Percentiles rank a stretch among this genome's conserved stretches.
These are phyloP conservation scores for Panellus pusillus DNA, from an alignment of 768 basidiomycete genomes.

Conservation along the genomic window DNA sequence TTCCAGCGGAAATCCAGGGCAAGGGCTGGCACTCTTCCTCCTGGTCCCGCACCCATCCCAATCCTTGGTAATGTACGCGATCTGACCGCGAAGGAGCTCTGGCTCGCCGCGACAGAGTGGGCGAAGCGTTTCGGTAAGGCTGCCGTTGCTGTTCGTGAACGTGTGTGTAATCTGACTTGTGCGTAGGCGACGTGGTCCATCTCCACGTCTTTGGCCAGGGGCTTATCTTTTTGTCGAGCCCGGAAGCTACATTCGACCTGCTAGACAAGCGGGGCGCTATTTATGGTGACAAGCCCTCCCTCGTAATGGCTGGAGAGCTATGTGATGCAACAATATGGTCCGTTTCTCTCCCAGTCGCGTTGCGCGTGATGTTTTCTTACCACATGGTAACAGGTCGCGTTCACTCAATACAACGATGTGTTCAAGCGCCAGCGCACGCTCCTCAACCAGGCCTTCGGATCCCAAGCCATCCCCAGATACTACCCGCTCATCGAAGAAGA, in stretches of 20 bases:
- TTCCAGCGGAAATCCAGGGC: constrained; percentile 46
- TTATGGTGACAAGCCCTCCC: constrained; percentile 71
- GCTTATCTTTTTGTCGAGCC: constrained; percentile 58
- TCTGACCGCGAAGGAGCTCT: constrained; percentile 60
- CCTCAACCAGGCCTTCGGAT: constrained; percentile 63
- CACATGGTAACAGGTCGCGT: constrained; percentile 47
- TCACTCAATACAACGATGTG: constrained; percentile 64
- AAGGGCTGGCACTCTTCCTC: constrained; percentile 49
- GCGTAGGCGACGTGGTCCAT: constrained; percentile 64
- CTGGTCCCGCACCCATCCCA: constrained; percentile 68
- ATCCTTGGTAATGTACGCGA: constrained; percentile 65
- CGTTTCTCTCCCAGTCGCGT: constrained; percentile 21
- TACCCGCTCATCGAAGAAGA: constrained; percentile 56
- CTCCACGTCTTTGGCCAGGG: constrained; percentile 65
- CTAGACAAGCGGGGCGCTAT: constrained; percentile 70
- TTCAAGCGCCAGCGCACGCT: constrained; percentile 65
- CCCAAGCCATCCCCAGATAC: constrained; percentile 53
- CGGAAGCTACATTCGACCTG: constrained; percentile 58
- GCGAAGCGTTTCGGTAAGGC: constrained; percentile 57
- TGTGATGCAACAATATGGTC: constrained; percentile 72
- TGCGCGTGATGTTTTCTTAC: constrained; percentile 1
- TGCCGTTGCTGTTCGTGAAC: constrained; percentile 10
- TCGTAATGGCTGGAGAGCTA: constrained; percentile 73
- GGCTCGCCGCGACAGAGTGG: constrained; percentile 64
- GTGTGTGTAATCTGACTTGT: constrained; percentile 6